A percentile compares a stretch with the other conserved stretches of the same genome.
These are phyloP conservation scores for Penicillium digitatum DNA, from an alignment of 2,329 filamentous ascomycete genomes.

Conservation along the genomic window DNA sequence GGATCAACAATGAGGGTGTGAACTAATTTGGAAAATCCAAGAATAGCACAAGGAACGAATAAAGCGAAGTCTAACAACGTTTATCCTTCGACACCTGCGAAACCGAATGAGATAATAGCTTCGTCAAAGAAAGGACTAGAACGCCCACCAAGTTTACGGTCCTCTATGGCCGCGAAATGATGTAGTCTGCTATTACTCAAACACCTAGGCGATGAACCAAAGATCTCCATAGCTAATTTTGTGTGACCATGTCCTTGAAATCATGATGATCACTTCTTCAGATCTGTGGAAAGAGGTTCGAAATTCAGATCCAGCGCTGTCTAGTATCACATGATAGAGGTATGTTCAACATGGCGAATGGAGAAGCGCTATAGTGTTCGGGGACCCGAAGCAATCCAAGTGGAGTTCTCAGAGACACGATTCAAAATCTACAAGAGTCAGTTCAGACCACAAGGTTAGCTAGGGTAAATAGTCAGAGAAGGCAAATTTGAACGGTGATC, in stretches of 20 bases:
- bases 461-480: neutral
- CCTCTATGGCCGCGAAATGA: neutral
- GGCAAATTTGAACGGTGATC: neutral
- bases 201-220: neutral
- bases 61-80: neutral
- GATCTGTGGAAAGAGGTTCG: neutral
- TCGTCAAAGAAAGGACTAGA: neutral
- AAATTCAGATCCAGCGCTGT: neutral
- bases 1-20: neutral
- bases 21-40: neutral
- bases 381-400: neutral
- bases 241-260: neutral
- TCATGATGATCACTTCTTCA: neutral
- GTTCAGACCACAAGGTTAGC: neutral
- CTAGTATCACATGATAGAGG: neutral
- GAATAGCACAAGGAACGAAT: neutral
- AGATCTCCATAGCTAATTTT: neutral
- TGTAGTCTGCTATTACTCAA: neutral
- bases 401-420: neutral
- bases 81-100: neutral
- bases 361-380: neutral
- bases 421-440: neutral
- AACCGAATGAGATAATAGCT: neutral
- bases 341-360: neutral
- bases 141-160: neutral